Percentiles rank a stretch among this genome's conserved stretches.
Conservation (phyloP, 73 alveolate species). For the Tetrahymena elliotti region DNA sequence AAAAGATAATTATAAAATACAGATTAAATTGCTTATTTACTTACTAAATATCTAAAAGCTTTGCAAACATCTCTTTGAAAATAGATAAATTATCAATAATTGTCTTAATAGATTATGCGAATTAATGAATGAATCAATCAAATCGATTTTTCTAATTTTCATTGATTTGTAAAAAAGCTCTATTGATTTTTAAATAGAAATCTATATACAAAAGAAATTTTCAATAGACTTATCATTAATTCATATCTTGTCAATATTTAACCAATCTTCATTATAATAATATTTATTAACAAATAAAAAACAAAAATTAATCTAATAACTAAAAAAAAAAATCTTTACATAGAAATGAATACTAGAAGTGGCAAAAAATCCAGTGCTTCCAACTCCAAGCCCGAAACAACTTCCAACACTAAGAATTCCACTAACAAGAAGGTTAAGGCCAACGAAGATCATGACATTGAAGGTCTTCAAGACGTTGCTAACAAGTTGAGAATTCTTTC, state of each 20-base stretch:
- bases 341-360: background rate
- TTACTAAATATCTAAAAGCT: no score
- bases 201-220: background rate
- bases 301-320: background rate
- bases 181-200: background rate
- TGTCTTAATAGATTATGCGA: no score
- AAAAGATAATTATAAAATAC: background rate
- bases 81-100: background rate
- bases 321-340: background rate
- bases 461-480: slow-evolving; percentile 14
- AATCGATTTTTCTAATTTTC: background rate
- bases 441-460: background rate
- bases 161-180: background rate
- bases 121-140: no score
- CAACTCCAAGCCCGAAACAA: background rate
- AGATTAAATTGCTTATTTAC: background rate
- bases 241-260: background rate
- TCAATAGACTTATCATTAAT: background rate
- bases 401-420: background rate
- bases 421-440: background rate
- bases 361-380: background rate
- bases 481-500: slow-evolving; percentile 48
- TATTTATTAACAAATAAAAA: background rate
- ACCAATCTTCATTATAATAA: background rate
- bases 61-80: no score